These are phyloP conservation scores for Candida pseudoglaebosa DNA, from an alignment of 805 yeast species.

Conservation along the genomic window DNA sequence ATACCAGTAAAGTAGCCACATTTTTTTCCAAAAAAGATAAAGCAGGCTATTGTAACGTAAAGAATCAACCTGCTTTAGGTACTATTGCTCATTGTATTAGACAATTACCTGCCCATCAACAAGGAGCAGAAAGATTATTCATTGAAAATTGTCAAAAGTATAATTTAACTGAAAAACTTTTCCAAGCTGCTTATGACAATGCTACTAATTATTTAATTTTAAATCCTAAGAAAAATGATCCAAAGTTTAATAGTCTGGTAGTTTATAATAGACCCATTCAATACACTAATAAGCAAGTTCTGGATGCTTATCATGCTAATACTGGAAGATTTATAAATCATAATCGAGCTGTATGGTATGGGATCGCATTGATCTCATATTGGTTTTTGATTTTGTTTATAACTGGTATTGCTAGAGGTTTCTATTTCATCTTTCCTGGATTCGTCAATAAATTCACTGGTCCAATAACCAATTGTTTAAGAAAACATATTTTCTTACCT, in stretches of 20 bases:
- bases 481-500: slow-evolving; percentile 25
- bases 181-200: slow-evolving; percentile 35
- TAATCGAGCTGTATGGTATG: slow-evolving; percentile 39
- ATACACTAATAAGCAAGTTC: slow-evolving; percentile 21
- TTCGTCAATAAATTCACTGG: slow-evolving; percentile 27
- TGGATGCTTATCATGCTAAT: slow-evolving; percentile 23
- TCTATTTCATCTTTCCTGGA: slow-evolving; percentile 35
- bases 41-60: slow-evolving; percentile 28
- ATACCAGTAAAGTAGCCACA: slow-evolving; percentile 22
- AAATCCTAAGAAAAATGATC: slow-evolving; percentile 21
- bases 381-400: slow-evolving; percentile 45
- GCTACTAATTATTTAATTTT: slow-evolving; percentile 39
- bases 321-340: slow-evolving; percentile 25
- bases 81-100: slow-evolving; percentile 33
- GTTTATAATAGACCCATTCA: slow-evolving; percentile 35
- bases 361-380: slow-evolving; percentile 43
- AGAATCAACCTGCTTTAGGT: slow-evolving; percentile 38
- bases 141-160: slow-evolving; percentile 21
- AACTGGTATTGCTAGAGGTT: slow-evolving; percentile 41
- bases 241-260: slow-evolving; percentile 23
- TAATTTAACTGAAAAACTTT: slow-evolving; percentile 25
- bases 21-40: slow-evolving; percentile 22
- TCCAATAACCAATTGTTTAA: slow-evolving; percentile 17
- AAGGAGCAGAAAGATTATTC: slow-evolving; percentile 20
- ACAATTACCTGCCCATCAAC: slow-evolving; percentile 14